Evolutionary conservation across 1,139 yeast species (phyloP), one percentile per base, ranked within the genome.

Genomic region (Candida mesenterica): DNA sequence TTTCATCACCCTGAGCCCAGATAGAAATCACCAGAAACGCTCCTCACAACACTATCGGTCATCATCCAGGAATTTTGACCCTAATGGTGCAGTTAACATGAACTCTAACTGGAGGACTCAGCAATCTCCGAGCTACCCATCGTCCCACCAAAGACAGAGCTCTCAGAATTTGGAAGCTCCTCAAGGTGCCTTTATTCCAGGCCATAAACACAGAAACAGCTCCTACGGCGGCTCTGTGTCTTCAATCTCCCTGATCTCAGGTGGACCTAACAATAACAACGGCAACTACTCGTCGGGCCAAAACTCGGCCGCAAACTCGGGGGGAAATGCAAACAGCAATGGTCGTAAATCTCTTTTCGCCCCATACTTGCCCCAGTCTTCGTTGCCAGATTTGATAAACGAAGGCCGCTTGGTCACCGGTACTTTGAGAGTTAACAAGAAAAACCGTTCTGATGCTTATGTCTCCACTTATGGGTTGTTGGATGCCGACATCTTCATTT

Each of bases 341-440:
- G 69, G 71, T 14, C 78, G 98, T 50, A 92, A 90, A 55, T 86
- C 96, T 0, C 73, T 92, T 38, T 92, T 92, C 65, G 96, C 97
- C 19, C 98, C 98, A 5, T 92, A 92, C 55, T 72, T 92, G 41
- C 96, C 97, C 3, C 98, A 92, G 54, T 85, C 90, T 3, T 82
- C 95, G 2, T 77, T 92, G 37, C 97, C 98, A 1, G 95, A 83
- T 20, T 71, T 92, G 43, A 81, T 92, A 36, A 79, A 79, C 45
- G 97, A 92, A 46, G 98, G 98, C 15, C 77, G 90, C 44, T 72
- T 92, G 41, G 98, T 92, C 5, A 83, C 95, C 4, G 98, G 98
- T 49, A 82, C 85, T 16, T 71, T 92, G 50, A 77, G 98, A 48
- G 98, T 92, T 35, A 92, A 92, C 63, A 89, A 89, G 58, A 92